phyloP scores from a whole-genome alignment of 371 early-diverging fungal species.

The Mucor mucedo region DNA sequence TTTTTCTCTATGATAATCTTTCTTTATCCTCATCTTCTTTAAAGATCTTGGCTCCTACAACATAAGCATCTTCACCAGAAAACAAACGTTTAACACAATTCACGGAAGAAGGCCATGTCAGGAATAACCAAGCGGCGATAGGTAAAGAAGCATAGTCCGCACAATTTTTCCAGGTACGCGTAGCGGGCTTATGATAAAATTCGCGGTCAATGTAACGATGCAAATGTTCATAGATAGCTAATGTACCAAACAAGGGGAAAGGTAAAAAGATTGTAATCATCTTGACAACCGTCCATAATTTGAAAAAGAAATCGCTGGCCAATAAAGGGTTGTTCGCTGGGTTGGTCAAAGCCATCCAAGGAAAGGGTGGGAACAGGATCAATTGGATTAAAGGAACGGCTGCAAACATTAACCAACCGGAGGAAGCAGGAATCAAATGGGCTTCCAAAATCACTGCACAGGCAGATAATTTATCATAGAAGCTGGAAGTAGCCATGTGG shows the following conservation, averaged over 20 bases:
- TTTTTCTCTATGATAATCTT: slow-evolving; percentile 6
- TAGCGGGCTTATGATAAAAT: slow-evolving; percentile 49
- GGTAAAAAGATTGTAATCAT: slow-evolving; percentile 56
- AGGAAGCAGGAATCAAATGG: slow-evolving; percentile 60
- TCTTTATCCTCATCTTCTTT: slow-evolving; percentile 22
- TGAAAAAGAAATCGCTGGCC: slow-evolving; percentile 52
- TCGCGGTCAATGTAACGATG: slow-evolving; percentile 55
- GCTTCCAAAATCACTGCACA: slow-evolving; percentile 58
- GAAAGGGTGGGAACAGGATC: slow-evolving; percentile 52
- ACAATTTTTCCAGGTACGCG: slow-evolving; percentile 52
- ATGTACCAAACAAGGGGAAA: slow-evolving; percentile 55
- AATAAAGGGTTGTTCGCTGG: slow-evolving; percentile 54
- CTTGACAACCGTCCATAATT: slow-evolving; percentile 55
- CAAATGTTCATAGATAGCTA: slow-evolving; percentile 57
- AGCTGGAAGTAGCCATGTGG: slow-evolving; percentile 22
- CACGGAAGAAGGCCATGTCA: slow-evolving; percentile 59
- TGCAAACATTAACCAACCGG: slow-evolving; percentile 68
- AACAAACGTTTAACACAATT: slow-evolving; percentile 58
- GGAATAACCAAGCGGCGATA: slow-evolving; percentile 59
- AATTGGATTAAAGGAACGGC: slow-evolving; percentile 63
- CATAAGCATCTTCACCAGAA: slow-evolving; percentile 50
- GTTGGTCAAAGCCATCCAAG: slow-evolving; percentile 41
- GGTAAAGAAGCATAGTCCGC: slow-evolving; percentile 57
- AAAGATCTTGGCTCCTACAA: slow-evolving; percentile 58
- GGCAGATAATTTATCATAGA: slow-evolving; percentile 48